These are phyloP conservation scores for Fusarium sublunatum DNA, from an alignment of 2,329 filamentous ascomycete species.

Conservation along the genomic window DNA sequence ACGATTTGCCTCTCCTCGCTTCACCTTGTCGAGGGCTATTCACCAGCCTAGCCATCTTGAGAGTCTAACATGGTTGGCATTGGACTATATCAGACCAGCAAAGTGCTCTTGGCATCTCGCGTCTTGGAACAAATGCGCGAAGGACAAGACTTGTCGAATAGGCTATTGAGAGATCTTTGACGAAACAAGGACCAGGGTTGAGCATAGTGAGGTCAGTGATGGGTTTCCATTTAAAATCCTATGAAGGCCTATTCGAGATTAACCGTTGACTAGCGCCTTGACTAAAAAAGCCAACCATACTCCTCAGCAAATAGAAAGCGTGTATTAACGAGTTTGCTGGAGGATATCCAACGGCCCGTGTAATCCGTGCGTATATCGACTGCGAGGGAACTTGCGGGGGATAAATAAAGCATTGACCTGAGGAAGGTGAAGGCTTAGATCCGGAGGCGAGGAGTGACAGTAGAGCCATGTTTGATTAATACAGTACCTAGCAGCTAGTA, in stretches of 20 bases:
- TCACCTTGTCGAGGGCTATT: conserved; percentile 1
- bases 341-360: conserved; percentile 13
- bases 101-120: not conserved
- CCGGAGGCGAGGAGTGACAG: conserved; percentile 4
- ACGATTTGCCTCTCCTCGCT: not conserved
- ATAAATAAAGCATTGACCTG: conserved; percentile 2
- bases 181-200: not conserved
- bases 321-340: conserved; percentile 14
- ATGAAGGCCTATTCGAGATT: not conserved
- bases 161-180: not conserved
- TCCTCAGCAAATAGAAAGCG: conserved; percentile 11
- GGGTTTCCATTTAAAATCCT: not conserved
- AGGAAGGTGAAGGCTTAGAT: not conserved
- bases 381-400: conserved; percentile 9
- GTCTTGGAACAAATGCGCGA: not conserved
- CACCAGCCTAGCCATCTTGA: not conserved
- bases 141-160: not conserved
- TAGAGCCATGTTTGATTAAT: conserved; percentile 38
- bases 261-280: conserved; percentile 10
- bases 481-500: conserved; percentile 2
- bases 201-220: not conserved
- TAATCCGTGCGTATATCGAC: conserved; percentile 16
- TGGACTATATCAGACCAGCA: not conserved
- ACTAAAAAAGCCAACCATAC: not conserved
- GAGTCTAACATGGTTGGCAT: conserved; percentile 7